Conservation (phyloP, 192 early-diverging fungal species). For the Dissophora globulifera region DNA sequence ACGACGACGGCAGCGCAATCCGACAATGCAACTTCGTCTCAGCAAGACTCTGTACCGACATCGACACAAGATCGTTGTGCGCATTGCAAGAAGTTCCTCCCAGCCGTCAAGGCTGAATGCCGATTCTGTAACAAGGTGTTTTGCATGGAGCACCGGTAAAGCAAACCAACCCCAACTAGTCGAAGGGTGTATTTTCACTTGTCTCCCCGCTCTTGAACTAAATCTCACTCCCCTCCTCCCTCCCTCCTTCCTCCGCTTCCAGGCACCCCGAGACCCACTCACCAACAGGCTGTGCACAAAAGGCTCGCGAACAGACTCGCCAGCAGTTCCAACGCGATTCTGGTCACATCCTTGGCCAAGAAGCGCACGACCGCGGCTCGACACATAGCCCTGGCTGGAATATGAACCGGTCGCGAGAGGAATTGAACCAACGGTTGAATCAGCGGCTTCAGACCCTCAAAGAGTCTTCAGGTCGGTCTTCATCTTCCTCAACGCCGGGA, state of each 20-base stretch:
- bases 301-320: constrained; percentile 28
- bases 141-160: constrained; percentile 52
- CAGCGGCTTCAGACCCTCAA: constrained; percentile 30
- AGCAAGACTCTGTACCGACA: constrained; percentile 5
- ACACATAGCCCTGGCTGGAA: constrained; percentile 50
- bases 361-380: constrained; percentile 24
- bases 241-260: background rate
- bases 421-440: constrained; percentile 29
- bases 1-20: constrained; percentile 30
- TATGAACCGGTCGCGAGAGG: constrained; percentile 16
- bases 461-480: constrained; percentile 20
- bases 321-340: constrained; percentile 49
- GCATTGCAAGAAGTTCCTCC: constrained; percentile 47
- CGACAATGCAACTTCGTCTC: background rate
- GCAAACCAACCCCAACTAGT: too few relatives aligned
- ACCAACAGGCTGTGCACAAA: constrained; percentile 25
- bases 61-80: constrained; percentile 44
- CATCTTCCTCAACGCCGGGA: constrained; percentile 6
- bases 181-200: too few relatives aligned
- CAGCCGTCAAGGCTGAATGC: constrained; percentile 48
- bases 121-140: constrained; percentile 26
- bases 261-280: constrained; percentile 54
- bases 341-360: constrained; percentile 42
- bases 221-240: background rate
- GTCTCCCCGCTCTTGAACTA: too few relatives aligned